phyloP scores from a whole-genome alignment of 2,329 filamentous ascomycete genomes.

The Colletotrichum sp. region DNA sequence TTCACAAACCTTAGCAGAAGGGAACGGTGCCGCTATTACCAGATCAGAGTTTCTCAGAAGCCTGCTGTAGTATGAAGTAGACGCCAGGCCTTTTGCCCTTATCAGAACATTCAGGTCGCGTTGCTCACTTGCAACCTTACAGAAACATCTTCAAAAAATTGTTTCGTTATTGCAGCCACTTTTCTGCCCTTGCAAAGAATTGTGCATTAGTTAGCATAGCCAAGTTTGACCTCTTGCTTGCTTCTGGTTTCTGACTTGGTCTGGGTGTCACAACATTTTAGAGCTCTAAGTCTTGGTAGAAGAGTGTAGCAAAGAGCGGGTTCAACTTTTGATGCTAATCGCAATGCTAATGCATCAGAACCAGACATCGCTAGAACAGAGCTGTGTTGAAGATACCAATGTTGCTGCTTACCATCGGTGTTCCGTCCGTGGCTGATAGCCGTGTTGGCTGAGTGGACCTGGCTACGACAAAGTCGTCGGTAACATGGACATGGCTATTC shows the following conservation, averaged over 20 bases:
- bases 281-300: background rate
- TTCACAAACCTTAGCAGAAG: background rate
- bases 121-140: background rate
- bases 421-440: background rate
- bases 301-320: background rate
- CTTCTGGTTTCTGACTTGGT: background rate
- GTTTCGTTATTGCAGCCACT: background rate
- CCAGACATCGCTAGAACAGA: background rate
- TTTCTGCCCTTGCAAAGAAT: background rate
- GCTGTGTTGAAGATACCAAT: background rate
- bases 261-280: background rate
- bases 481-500: accelerated
- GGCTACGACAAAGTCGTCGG: background rate
- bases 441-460: background rate
- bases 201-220: accelerated
- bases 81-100: background rate
- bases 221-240: background rate
- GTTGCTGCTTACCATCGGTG: background rate
- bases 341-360: background rate
- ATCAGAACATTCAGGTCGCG: background rate
- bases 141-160: background rate
- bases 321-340: background rate
- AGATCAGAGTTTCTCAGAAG: background rate
- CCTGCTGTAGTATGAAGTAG: background rate
- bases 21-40: accelerated